Conservation (phyloP, 2,329 filamentous ascomycete genomes). For the Hymenoscyphus salicellus region DNA sequence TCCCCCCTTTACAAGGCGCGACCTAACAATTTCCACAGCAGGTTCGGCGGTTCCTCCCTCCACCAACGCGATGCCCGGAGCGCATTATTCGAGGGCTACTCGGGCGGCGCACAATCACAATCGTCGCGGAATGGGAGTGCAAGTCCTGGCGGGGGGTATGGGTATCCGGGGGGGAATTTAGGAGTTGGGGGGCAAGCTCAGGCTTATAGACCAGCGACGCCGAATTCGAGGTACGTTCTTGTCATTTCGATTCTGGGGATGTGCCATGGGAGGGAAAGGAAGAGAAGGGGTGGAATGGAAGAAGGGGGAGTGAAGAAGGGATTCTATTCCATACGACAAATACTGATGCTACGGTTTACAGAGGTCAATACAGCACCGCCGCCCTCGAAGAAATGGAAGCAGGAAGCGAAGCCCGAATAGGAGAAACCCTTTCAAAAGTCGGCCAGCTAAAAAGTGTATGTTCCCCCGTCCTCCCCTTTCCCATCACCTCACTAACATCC, state of each 20-base stretch:
- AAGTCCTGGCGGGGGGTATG: slow-evolving; percentile 46
- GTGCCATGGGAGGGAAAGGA: not conserved
- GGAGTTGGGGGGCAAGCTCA: slow-evolving; percentile 36
- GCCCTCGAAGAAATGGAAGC: slow-evolving; percentile 91
- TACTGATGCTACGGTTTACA: slow-evolving; percentile 35
- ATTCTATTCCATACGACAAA: not conserved
- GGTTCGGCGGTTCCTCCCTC: slow-evolving; percentile 65
- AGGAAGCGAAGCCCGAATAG: slow-evolving; percentile 87
- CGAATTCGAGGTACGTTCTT: slow-evolving; percentile 59
- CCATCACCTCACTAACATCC: not conserved
- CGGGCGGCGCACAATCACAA: slow-evolving; percentile 42
- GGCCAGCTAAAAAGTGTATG: slow-evolving; percentile 82
- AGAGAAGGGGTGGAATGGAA: slow-evolving; percentile 3
- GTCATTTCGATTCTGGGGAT: not conserved
- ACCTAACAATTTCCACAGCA: slow-evolving; percentile 34
- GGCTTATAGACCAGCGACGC: slow-evolving; percentile 65
- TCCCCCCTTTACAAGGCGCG: not conserved
- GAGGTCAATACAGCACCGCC: slow-evolving; percentile 88
- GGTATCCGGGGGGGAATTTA: slow-evolving; percentile 46
- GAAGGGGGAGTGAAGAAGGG: not conserved
- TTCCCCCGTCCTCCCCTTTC: slow-evolving; percentile 24
- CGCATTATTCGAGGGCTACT: slow-evolving; percentile 73
- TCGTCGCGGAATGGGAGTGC: slow-evolving; percentile 31
- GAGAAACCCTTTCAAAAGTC: slow-evolving; percentile 89
- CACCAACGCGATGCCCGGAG: slow-evolving; percentile 72